Evolutionary conservation across 2,329 filamentous ascomycete species (phyloP), one percentile per base, ranked within the genome.

Genomic region (Truncatella angustata): DNA sequence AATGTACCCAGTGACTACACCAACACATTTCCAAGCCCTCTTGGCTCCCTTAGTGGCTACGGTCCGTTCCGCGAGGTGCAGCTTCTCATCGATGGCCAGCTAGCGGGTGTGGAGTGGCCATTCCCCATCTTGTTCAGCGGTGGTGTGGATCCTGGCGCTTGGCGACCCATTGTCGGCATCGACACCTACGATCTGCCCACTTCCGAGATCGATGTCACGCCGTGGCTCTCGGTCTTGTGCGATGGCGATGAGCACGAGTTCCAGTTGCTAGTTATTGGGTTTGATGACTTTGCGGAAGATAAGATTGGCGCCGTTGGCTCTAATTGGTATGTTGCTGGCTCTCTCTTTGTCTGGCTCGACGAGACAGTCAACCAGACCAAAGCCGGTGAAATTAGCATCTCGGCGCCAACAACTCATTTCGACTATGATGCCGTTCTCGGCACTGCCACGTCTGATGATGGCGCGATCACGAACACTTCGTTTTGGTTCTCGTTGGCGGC

Each of bases 41-140:
- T 75, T 3, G 78, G 77, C 5, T 60, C 58, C 57, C 69, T 88
- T 0, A 79, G 80, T 51, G 85, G 85, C 1, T 82, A 80, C 57
- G 85, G 83, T 2, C 80, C 85, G 1, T 88, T 87, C 59, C 78
- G 85, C 34, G 86, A 89, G 66, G 72, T 88, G 5, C 85, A 88
- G 54, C 68, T 88, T 1, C 74, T 79, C 43, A 85, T 88, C 40
- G 85, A 88, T 59, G 82, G 77, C 1, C 68, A 72, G 12, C 65
- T 88, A 42, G 84, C 84, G 9, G 86, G 85, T 2, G 80, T 87
- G 3, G 77, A 79, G 10, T 88, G 84, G 84, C 86, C 86, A 4
- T 88, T 87, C 52, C 84, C 85, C 0, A 73, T 86, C 16, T 83
- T 89, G 45, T 89, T 88, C 56, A 88, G 86, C 2, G 85, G 86